These are phyloP conservation scores for Solanum pimpinellifolium DNA, from an alignment of 257 asterid species.

Conservation along the genomic window DNA sequence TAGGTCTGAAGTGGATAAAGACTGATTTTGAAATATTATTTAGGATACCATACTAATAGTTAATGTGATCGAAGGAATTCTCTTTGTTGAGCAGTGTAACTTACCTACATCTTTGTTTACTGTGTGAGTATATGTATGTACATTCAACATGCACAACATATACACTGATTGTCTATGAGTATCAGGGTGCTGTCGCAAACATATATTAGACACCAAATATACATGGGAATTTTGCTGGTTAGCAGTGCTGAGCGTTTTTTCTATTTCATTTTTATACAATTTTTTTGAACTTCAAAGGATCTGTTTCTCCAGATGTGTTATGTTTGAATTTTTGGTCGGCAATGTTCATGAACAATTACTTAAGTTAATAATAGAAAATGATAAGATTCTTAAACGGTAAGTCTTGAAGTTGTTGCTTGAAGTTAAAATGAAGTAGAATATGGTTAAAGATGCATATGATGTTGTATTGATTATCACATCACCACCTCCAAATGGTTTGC, in stretches of 20 bases:
- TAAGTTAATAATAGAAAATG: background rate
- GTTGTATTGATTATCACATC: background rate
- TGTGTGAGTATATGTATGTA: background rate
- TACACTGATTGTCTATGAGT: background rate
- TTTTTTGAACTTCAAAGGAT: background rate
- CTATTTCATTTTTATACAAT: background rate
- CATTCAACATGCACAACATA: background rate
- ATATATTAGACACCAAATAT: background rate
- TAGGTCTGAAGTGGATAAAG: background rate
- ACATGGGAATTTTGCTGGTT: background rate
- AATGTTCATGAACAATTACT: background rate
- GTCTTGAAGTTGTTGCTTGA: background rate
- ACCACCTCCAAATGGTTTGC: background rate
- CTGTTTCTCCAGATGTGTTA: background rate
- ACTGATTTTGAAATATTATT: background rate
- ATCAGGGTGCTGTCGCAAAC: background rate
- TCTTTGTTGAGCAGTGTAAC: background rate
- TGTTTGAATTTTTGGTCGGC: background rate
- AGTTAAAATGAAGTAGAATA: background rate
- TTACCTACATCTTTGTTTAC: background rate
- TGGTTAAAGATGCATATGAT: background rate
- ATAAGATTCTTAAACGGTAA: background rate
- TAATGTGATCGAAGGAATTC: background rate
- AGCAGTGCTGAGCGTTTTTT: background rate
- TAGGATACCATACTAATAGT: background rate